Percentiles rank a stretch among this genome's conserved stretches.
phyloP scores from a whole-genome alignment of 805 yeast genomes.

The Nakazawaea ishiwadae region DNA sequence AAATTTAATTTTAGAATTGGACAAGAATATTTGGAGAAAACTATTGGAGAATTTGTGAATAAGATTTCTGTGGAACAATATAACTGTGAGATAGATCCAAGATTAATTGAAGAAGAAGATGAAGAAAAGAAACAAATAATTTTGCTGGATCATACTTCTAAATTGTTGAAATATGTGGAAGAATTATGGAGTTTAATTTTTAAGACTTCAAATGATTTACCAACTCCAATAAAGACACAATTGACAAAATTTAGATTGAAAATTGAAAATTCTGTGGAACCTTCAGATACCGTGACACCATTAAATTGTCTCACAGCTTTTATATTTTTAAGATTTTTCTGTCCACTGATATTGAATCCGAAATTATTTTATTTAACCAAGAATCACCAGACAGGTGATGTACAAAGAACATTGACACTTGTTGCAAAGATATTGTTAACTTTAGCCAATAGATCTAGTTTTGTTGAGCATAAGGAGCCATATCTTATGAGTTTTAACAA shows the following conservation, averaged over 20 bases:
- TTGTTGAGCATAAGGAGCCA: constrained; percentile 80
- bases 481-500: constrained; percentile 66
- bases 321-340: constrained; percentile 75
- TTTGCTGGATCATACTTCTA: constrained; percentile 33
- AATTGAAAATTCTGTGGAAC: constrained; percentile 58
- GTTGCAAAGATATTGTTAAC: constrained; percentile 77
- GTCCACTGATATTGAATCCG: constrained; percentile 92
- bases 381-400: constrained; percentile 63
- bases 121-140: constrained; percentile 23
- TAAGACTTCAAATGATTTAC: constrained; percentile 68
- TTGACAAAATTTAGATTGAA: constrained; percentile 58
- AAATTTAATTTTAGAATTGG: constrained; percentile 73
- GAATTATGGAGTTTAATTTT: constrained; percentile 65
- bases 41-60: constrained; percentile 65
- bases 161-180: constrained; percentile 45
- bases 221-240: constrained; percentile 58
- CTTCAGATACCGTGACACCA: constrained; percentile 43
- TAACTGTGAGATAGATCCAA: constrained; percentile 80
- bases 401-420: constrained; percentile 75
- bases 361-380: constrained; percentile 71
- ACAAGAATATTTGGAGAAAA: constrained; percentile 66
- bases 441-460: constrained; percentile 69
- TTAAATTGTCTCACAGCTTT: constrained; percentile 80
- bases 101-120: constrained; percentile 21
- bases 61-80: constrained; percentile 42